phyloP scores from a whole-genome alignment of 306 rosid species.

The Citrullus amarus region DNA sequence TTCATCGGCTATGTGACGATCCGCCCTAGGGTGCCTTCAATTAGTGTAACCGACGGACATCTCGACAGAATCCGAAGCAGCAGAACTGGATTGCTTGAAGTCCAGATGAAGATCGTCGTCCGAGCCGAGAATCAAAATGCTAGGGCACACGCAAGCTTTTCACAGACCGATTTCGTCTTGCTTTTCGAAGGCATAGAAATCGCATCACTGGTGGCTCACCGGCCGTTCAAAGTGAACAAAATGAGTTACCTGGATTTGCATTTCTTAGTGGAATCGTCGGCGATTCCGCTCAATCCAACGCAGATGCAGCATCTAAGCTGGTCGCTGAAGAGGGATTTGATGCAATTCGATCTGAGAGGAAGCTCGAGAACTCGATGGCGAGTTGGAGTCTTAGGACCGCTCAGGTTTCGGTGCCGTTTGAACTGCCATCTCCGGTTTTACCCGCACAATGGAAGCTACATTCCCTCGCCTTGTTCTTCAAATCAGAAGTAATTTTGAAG shows the following conservation, averaged over 20 bases:
- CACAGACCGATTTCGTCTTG: conserved; percentile 31
- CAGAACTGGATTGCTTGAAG: conserved; percentile 39
- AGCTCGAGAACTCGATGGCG: conserved; percentile 46
- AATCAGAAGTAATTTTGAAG: conserved; percentile 25
- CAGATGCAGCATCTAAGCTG: conserved; percentile 34
- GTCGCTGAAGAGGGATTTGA: conserved; percentile 37
- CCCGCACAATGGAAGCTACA: conserved; percentile 42
- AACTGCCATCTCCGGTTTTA: conserved; percentile 57
- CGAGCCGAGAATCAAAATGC: conserved; percentile 63
- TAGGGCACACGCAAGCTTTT: conserved; percentile 59
- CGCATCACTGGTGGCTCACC: conserved; percentile 34
- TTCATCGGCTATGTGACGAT: conserved; percentile 48
- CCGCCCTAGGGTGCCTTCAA: conserved; percentile 65
- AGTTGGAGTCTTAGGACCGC: conserved; percentile 45
- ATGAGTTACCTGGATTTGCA: conserved; percentile 27
- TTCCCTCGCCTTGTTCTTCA: conserved; percentile 44
- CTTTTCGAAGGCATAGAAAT: conserved; percentile 36
- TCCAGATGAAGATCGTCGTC: conserved; percentile 29
- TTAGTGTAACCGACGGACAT: conserved; percentile 38
- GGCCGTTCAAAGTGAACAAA: conserved; percentile 42
- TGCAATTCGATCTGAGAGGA: conserved; percentile 51
- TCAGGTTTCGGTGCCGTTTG: conserved; percentile 43
- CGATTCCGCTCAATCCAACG: conserved; percentile 41
- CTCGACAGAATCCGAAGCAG: conserved; percentile 31
- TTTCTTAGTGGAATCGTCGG: conserved; percentile 28